Percentiles rank a stretch among this genome's conserved stretches.
Conservation (phyloP, 2,329 filamentous ascomycete species). For the Leptographium lundbergii region DNA sequence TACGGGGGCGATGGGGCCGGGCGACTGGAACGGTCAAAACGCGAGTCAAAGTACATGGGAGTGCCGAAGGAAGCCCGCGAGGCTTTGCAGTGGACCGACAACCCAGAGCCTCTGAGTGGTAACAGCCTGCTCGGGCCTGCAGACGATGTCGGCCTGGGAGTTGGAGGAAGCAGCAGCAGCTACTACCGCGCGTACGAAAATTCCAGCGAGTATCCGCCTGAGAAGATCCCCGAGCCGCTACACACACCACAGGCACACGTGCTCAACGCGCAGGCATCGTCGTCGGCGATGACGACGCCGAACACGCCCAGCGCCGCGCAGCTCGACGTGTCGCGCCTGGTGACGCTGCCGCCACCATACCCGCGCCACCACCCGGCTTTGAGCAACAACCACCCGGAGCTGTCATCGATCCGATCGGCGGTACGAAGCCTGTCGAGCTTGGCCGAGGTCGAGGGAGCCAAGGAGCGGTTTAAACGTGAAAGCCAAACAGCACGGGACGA, state of each 20-base stretch:
- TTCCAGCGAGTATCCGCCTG: constrained; percentile 34
- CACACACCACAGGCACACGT: constrained; percentile 29
- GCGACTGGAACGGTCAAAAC: constrained; percentile 63
- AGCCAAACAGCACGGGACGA: constrained; percentile 48
- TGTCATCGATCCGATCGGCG: constrained; percentile 62
- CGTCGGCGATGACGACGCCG: constrained; percentile 30
- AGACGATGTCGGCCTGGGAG: not conserved
- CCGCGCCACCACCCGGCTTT: constrained; percentile 90
- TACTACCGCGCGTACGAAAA: not conserved
- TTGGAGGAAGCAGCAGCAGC: not conserved
- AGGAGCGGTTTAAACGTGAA: constrained; percentile 45
- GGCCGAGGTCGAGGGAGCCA: constrained; percentile 55
- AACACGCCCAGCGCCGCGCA: constrained; percentile 37
- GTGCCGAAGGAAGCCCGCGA: constrained; percentile 65
- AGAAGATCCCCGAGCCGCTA: constrained; percentile 39
- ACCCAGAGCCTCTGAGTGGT: constrained; percentile 21
- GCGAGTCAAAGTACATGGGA: constrained; percentile 96
- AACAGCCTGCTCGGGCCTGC: constrained; percentile 11
- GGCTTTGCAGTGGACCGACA: constrained; percentile 55
- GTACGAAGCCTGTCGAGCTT: constrained; percentile 66
- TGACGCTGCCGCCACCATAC: constrained; percentile 87
- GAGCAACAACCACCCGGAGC: constrained; percentile 86
- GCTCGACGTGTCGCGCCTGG: constrained; percentile 79
- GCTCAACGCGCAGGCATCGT: not conserved
- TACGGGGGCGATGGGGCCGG: constrained; percentile 49